Evolutionary conservation across 768 basidiomycete genomes (phyloP), one percentile per base, ranked within the genome.

Genomic region (Cystobasidium ongulense): DNA sequence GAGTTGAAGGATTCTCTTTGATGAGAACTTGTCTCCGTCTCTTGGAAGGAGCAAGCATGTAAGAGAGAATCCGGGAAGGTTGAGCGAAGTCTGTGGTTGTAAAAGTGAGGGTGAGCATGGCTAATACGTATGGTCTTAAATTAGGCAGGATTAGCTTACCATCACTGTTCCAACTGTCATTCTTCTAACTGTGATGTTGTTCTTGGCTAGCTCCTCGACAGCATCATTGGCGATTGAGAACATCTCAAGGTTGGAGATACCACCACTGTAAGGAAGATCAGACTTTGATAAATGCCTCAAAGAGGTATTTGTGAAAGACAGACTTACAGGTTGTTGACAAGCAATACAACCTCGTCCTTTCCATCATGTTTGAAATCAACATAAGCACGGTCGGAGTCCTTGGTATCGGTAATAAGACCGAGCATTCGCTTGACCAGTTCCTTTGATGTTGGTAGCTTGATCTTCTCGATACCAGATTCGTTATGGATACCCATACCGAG

Each of bases 401-500:
- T 73, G 1, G 81, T 82, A 63, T 80, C 77, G 46, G 78, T 81
- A 73, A 82, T 78, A 33, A 78, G 80, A 39, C 71, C 39, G 29
- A 84, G 73, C 78, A 84, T 80, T 31, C 78, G 75, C 54, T 77
- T 78, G 75, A 84, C 79, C 52, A 84, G 77, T 36, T 80, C 80
- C 1, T 78, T 72, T 63, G 61, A 74, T 11, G 66, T 77, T 0
- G 78, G 70, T 17, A 81, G 76, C n/a, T 74, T 74, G 73, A 80
- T 77, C 46, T 81, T 81, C 63, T 79, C 78, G 41, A 81, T 80
- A 50, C 82, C 83, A 18, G 82, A 76, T 75, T 84, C 83, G 77
- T 84, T 84, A 78, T 84, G 83, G 71, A 83, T 82, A 36, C 83
- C 80, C 78, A 81, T 79, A 1, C 80, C 81, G 27, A 84, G 78